Evolutionary conservation across 2,329 filamentous ascomycete species (phyloP), one percentile per base, ranked within the genome.

Genomic region (Zarea fungicola): DNA sequence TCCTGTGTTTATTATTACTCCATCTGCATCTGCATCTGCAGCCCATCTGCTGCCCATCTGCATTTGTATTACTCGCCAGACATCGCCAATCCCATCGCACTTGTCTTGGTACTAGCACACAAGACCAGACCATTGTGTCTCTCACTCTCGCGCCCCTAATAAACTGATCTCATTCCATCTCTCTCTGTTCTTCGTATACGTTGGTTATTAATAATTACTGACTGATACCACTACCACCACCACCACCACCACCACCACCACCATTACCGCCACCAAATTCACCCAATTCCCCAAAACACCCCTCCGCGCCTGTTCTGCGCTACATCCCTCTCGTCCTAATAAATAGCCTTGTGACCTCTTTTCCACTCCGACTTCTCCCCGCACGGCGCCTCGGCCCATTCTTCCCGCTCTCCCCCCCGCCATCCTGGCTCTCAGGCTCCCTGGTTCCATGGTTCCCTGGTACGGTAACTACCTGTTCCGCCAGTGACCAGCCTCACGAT

Each of bases 261-360:
- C 31, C 31, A 8, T 29, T n/a, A 35, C 32, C 37, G n/a, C 37
- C 29, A 42, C 37, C 46, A 19, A 23, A 49, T 29, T 34, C 31
- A 49, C 47, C 5, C 32, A 16, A 11, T 23, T 18, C 31, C 14
- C 25, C 14, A n/a, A 8, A 8, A n/a, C 18, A 19, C n/a, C n/a
- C n/a, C n/a, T 36, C 34, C 44, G 44, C 44, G 44, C 32, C 35
- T 6, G 29, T 47, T 28, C 34, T 47, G 34, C 26, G 18, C 22
- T 10, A n/a, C 31, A 13, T 9, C 34, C n/a, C 13, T 13, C 34
- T 46, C 23, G 25, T 37, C 43, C 35, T 39, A 39, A 37, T 16
- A 48, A 8, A 42, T 23, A 42, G 39, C 40, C 47, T 37, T 49
- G 39, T 48, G 37, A 42, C 45, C 28, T 19, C 11, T 28, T 42